Percentiles rank a stretch among this genome's conserved stretches.
phyloP scores from a whole-genome alignment of 805 yeast genomes.

The Cyberlindnera euphorbiiphila region DNA sequence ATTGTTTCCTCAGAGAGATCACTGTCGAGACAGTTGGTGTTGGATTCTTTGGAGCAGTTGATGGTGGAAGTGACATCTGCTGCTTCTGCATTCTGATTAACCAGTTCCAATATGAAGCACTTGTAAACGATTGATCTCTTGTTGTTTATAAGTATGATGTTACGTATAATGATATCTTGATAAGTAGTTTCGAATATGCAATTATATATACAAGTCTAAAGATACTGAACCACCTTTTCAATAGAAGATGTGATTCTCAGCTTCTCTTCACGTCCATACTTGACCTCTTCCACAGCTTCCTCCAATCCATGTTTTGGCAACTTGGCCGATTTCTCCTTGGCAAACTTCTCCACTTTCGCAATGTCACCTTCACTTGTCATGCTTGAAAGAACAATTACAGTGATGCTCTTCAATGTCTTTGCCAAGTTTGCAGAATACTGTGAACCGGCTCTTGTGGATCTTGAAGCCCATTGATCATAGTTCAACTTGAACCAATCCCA shows the following conservation, averaged over 20 bases:
- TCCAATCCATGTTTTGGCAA: constrained; percentile 39
- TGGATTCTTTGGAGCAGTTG: constrained; percentile 22
- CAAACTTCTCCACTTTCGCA: constrained; percentile 29
- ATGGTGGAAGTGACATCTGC: constrained; percentile 22
- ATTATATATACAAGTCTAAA: constrained; percentile 3
- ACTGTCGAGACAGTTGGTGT: constrained; percentile 10
- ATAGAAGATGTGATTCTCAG: constrained; percentile 15
- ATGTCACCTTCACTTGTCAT: constrained; percentile 30
- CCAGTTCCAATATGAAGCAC: too few species aligned
- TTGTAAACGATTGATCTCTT: too few species aligned
- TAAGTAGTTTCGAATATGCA: too few species aligned
- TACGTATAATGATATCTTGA: too few species aligned
- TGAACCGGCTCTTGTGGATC: constrained; percentile 42
- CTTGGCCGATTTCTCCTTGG: constrained; percentile 28
- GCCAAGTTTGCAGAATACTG: constrained; percentile 44
- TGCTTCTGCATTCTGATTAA: constrained; percentile 6
- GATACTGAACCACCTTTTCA: constrained; percentile 6
- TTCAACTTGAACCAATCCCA: constrained; percentile 58
- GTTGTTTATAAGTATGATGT: too few species aligned
- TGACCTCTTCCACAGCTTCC: constrained; percentile 19
- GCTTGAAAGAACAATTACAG: constrained; percentile 32
- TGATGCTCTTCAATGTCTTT: constrained; percentile 39
- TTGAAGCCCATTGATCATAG: constrained; percentile 49
- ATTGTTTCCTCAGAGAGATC: neutral
- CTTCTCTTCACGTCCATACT: constrained; percentile 14